Base-by-base conservation (phyloP, 1,284 basidiomycete genomes). In the Pholiota adiposa region DNA sequence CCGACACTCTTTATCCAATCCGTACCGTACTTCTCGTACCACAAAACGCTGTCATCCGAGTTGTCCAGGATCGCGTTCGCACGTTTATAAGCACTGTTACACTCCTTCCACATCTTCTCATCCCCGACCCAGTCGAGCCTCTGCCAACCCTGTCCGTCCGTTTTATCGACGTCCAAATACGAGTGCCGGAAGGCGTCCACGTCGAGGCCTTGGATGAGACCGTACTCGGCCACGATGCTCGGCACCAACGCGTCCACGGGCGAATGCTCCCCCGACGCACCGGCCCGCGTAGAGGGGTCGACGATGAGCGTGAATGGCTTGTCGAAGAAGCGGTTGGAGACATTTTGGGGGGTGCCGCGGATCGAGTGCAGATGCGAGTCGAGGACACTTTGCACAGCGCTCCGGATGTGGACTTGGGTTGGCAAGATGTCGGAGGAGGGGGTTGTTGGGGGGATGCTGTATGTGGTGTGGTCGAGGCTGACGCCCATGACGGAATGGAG, bases 221-320 rank as follows among this genome's bases (percentile, higher is more conserved):
- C 88, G 69, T 92, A 97, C 70, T 98, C 95, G 41, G 88, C 87
- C n/a, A 94, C 86, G 54, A 96, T 92, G 65, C 92, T 94, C 0
- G 96, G 96, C 1, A 97, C 89, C 9, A 98, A 79, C 0, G 96
- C 96, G 66, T 98, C 97, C 58, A 91, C 90, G 0, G 94, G 92
- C 2, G 94, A 93, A 75, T 98, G 96, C 77, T 98, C 97, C 27
- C 97, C 97, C 70, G 89, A 88, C 56, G 93, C 90, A 38, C 94
- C 93, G 2, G 93, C 92, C 43, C 94, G 87, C 1, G 91, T 89
- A 63, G 90, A 93, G 12, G 89, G 88, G 75, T 98, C 96, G 41
- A 98, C 88, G 50, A 93, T 84, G 59, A 98, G 76, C 5, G 88
- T 88, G 44, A 93, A 84, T 2, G 91, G 84, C 77, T 98, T 98